A percentile compares a stretch with the other conserved stretches of the same genome.
Conservation (phyloP, 2,329 filamentous ascomycete species). For the Phaeosphaeria sp. region DNA sequence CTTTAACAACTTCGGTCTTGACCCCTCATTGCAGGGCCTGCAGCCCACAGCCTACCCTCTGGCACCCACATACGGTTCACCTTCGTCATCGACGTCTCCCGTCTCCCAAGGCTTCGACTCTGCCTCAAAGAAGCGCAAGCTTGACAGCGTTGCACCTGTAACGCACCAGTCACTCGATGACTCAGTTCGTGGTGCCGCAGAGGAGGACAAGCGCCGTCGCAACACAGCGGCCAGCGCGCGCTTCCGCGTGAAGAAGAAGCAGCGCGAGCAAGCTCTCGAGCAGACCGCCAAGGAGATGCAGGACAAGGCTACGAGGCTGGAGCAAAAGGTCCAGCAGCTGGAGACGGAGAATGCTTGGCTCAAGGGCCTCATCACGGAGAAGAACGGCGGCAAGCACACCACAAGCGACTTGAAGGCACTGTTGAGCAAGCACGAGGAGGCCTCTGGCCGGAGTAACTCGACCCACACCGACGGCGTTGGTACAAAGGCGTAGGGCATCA, state of each 20-base stretch:
- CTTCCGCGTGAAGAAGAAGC: conserved; percentile 64
- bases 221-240: conserved; percentile 61
- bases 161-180: conserved; percentile 52
- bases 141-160: conserved; percentile 43
- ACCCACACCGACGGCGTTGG: conserved; percentile 48
- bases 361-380: conserved; percentile 59
- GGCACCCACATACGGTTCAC: conserved; percentile 36
- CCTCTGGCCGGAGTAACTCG: conserved; percentile 43
- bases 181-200: conserved; percentile 54
- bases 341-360: conserved; percentile 62
- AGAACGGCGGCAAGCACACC: conserved; percentile 49
- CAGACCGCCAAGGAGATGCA: conserved; percentile 59
- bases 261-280: conserved; percentile 60
- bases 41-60: conserved; percentile 34
- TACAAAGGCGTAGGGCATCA: conserved; percentile 35
- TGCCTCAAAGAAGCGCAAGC: conserved; percentile 55
- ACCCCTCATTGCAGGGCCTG: conserved; percentile 37
- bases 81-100: conserved; percentile 39
- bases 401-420: conserved; percentile 41
- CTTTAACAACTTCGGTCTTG: conserved; percentile 50
- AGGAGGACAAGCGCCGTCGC: conserved; percentile 61
- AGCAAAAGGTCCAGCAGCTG: conserved; percentile 56
- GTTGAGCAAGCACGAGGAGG: conserved; percentile 44
- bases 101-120: conserved; percentile 35
- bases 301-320: conserved; percentile 54